These are phyloP conservation scores for Allium sativum DNA, from an alignment of 106 monocot genomes.

Conservation along the genomic window DNA sequence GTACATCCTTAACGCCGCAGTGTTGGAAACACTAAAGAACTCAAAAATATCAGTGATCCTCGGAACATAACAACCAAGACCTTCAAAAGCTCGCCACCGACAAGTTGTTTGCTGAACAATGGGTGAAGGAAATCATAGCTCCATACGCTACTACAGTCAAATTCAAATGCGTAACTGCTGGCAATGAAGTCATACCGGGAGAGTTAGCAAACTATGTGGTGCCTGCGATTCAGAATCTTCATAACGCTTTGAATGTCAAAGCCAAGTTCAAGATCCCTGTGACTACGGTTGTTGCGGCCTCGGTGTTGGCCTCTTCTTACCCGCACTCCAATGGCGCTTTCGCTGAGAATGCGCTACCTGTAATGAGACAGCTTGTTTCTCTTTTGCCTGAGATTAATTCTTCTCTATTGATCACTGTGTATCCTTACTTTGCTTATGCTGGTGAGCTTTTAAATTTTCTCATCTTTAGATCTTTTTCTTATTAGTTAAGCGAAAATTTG, in stretches of 20 bases:
- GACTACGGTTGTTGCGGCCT: constrained; percentile 6
- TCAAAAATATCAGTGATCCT: constrained; percentile 17
- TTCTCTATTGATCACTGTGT: constrained; percentile 9
- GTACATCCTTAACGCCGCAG: constrained; percentile 17
- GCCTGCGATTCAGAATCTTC: constrained; percentile 17
- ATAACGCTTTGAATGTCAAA: not conserved
- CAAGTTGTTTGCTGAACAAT: constrained; percentile 10
- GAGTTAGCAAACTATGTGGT: constrained; percentile 21
- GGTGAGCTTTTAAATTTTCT: not conserved
- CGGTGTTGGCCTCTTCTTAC: constrained; percentile 3
- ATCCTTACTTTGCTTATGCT: constrained; percentile 21
- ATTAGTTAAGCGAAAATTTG: not conserved
- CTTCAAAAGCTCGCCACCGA: constrained; percentile 13
- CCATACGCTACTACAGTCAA: constrained; percentile 9
- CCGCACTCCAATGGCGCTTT: constrained; percentile 14
- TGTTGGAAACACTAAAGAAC: constrained; percentile 11
- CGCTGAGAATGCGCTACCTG: not conserved
- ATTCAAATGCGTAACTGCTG: constrained; percentile 46
- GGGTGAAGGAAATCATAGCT: constrained; percentile 19
- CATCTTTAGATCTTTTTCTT: not conserved
- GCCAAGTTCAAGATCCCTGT: not conserved
- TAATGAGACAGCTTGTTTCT: not conserved
- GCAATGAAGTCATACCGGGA: constrained; percentile 67
- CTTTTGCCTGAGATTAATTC: not conserved
- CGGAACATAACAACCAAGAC: constrained; percentile 17